A percentile compares a stretch with the other conserved stretches of the same genome.
Evolutionary conservation across 2,329 filamentous ascomycete species (phyloP).

Genomic region (Emergomyces orientalis): DNA sequence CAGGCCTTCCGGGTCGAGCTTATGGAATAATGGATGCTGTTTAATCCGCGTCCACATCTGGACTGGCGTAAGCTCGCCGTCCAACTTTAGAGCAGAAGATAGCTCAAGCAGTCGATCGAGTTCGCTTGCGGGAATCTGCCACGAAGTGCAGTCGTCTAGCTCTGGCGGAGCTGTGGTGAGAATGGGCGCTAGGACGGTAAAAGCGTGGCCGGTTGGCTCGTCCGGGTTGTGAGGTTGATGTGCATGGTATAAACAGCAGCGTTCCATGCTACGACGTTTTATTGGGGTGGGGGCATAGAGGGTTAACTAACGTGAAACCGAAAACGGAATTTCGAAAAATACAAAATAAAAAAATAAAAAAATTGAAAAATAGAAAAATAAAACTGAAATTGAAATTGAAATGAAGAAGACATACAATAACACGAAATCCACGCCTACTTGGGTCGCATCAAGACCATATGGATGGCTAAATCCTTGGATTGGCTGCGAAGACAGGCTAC

Average conservation of each 20-base stretch:
- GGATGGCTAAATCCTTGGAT: constrained; percentile 16
- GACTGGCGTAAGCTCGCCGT: constrained; percentile 33
- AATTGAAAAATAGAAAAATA: too few species aligned
- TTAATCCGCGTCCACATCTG: constrained; percentile 34
- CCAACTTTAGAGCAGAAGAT: constrained; percentile 18
- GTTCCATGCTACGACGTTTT: constrained; percentile 19
- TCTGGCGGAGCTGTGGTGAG: constrained; percentile 19
- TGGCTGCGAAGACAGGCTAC: background rate
- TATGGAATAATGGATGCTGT: constrained; percentile 25
- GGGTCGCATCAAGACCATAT: constrained; percentile 21
- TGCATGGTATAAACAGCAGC: constrained; percentile 21
- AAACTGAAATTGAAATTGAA: background rate
- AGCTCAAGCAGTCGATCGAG: constrained; percentile 22
- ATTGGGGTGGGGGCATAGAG: background rate
- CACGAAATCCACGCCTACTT: constrained; percentile 26
- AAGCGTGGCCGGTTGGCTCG: constrained; percentile 20
- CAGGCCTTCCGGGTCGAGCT: constrained; percentile 23
- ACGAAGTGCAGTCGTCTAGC: constrained; percentile 15
- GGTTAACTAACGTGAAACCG: background rate
- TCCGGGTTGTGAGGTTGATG: constrained; percentile 10
- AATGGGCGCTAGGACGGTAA: constrained; percentile 23
- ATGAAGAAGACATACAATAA: constrained; percentile 16
- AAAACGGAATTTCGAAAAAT: too few species aligned
- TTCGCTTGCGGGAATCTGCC: constrained; percentile 22
- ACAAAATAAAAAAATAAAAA: too few species aligned